Evolutionary conservation across 2,329 filamentous ascomycete species (phyloP).

Genomic region (Pestalotiopsis sp.): DNA sequence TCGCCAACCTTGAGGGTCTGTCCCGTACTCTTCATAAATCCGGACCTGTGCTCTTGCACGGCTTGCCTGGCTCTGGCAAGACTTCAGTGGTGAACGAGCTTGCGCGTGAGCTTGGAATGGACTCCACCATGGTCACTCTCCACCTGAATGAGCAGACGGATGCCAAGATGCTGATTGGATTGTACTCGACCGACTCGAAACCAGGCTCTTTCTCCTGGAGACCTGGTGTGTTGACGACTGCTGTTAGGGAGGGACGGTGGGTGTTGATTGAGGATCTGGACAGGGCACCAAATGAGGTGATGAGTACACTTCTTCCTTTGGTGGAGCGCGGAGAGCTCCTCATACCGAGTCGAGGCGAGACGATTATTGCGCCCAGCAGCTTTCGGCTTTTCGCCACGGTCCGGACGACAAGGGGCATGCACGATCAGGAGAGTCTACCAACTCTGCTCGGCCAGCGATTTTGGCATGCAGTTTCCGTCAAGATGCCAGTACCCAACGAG

Average conservation of each 20-base stretch:
- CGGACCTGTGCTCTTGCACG: slow-evolving; percentile 79
- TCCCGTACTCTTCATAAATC: slow-evolving; percentile 67
- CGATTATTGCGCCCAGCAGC: slow-evolving; percentile 76
- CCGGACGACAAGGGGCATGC: slow-evolving; percentile 72
- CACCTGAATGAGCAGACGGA: slow-evolving; percentile 98
- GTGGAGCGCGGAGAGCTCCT: slow-evolving; percentile 91
- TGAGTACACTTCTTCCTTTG: slow-evolving; percentile 88
- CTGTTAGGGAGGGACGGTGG: slow-evolving; percentile 93
- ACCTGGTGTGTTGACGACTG: slow-evolving; percentile 89
- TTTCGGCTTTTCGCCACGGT: slow-evolving; percentile 94
- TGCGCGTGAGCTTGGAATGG: slow-evolving; percentile 77
- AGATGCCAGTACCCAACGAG: slow-evolving; percentile 68
- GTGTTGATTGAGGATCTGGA: slow-evolving; percentile 97
- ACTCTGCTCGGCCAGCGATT: slow-evolving; percentile 82
- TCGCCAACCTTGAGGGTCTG: slow-evolving; percentile 70
- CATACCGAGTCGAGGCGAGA: slow-evolving; percentile 87
- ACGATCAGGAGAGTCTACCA: slow-evolving; percentile 68
- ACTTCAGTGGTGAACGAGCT: slow-evolving; percentile 83
- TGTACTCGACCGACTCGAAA: slow-evolving; percentile 87
- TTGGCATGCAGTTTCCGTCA: slow-evolving; percentile 78
- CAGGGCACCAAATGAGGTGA: slow-evolving; percentile 89
- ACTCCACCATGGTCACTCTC: slow-evolving; percentile 84
- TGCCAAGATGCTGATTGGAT: slow-evolving; percentile 91
- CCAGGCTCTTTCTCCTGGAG: slow-evolving; percentile 93
- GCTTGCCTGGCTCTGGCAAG: slow-evolving; percentile 86